Evolutionary conservation across 1,284 basidiomycete species (phyloP).

Genomic region (Coniferiporia weirii): DNA sequence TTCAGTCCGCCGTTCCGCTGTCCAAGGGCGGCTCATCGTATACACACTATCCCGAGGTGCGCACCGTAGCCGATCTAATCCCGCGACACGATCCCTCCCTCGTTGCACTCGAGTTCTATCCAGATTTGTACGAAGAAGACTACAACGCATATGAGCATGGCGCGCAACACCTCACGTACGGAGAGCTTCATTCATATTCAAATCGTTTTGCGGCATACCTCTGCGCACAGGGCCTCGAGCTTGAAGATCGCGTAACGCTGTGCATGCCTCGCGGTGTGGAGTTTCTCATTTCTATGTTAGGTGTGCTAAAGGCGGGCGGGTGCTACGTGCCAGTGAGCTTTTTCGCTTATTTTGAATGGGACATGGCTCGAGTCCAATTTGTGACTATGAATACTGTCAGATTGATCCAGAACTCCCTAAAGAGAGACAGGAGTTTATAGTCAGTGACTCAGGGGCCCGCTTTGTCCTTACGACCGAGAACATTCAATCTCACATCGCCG

Average conservation of each 20-base stretch:
- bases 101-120: constrained; percentile 38
- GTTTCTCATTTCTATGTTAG: constrained; percentile 43
- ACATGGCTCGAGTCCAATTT: background rate
- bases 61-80: constrained; percentile 37
- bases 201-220: constrained; percentile 44
- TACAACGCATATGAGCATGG: constrained; percentile 20
- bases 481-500: constrained; percentile 14
- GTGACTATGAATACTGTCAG: constrained; percentile 23
- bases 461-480: constrained; percentile 38
- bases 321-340: constrained; percentile 47
- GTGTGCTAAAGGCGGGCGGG: constrained; percentile 45
- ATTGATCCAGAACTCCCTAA: constrained; percentile 49
- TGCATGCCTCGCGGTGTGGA: constrained; percentile 41
- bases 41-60: constrained; percentile 26
- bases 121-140: constrained; percentile 29
- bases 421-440: constrained; percentile 46
- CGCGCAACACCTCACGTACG: constrained; percentile 32
- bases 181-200: constrained; percentile 33
- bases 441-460: constrained; percentile 37
- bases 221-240: constrained; percentile 31
- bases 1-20: constrained; percentile 33
- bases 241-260: constrained; percentile 43
- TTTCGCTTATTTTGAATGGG: background rate
- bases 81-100: constrained; percentile 29
- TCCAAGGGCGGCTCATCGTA: constrained; percentile 24